Evolutionary conservation across 2,329 filamentous ascomycete genomes (phyloP).

Genomic region (Penicillium palitans): DNA sequence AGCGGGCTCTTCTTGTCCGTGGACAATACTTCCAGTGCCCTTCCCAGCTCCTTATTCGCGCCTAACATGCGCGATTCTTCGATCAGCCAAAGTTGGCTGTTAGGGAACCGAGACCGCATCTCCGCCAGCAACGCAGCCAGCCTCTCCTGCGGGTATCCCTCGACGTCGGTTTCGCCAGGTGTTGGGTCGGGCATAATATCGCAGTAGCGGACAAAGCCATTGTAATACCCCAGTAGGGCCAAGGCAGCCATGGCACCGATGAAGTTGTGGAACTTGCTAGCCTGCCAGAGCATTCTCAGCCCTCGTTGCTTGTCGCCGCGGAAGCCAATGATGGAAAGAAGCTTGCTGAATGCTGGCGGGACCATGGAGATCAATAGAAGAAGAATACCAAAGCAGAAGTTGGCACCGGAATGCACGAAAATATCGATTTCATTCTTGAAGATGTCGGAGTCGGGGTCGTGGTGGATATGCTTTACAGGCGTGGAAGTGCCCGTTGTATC

Average conservation of each 20-base stretch:
- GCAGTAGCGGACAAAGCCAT: slow-evolving; percentile 78
- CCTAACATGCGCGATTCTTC: slow-evolving; percentile 80
- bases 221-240: slow-evolving; percentile 81
- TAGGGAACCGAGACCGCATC: slow-evolving; percentile 77
- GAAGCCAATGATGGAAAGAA: slow-evolving; percentile 88
- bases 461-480: slow-evolving; percentile 37
- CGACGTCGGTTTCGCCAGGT: slow-evolving; percentile 53
- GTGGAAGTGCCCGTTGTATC: slow-evolving; percentile 23
- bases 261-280: slow-evolving; percentile 79
- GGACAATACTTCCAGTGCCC: slow-evolving; percentile 66
- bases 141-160: slow-evolving; percentile 70
- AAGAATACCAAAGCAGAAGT: slow-evolving; percentile 85
- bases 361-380: slow-evolving; percentile 88
- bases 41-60: slow-evolving; percentile 64
- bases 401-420: slow-evolving; percentile 86
- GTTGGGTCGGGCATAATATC: slow-evolving; percentile 72
- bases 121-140: slow-evolving; percentile 67
- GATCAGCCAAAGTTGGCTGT: slow-evolving; percentile 80
- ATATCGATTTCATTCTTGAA: slow-evolving; percentile 76
- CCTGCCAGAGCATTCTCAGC: slow-evolving; percentile 84
- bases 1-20: slow-evolving; percentile 66
- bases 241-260: slow-evolving; percentile 89
- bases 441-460: slow-evolving; percentile 60
- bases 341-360: slow-evolving; percentile 82
- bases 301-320: slow-evolving; percentile 82